phyloP scores from a whole-genome alignment of 345 rosid genomes.

The Atalantia buxifolia region DNA sequence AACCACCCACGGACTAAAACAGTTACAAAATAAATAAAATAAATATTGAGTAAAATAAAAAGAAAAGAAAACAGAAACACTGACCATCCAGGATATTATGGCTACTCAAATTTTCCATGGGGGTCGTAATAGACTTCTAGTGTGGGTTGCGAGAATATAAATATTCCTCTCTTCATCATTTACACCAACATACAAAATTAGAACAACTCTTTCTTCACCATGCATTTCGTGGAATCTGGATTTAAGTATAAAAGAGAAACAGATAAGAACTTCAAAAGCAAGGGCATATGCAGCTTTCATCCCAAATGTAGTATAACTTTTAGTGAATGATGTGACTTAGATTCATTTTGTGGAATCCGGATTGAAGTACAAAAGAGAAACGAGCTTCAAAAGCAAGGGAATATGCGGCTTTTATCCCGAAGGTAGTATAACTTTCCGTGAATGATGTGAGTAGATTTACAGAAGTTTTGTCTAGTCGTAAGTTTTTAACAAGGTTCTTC shows the following conservation, averaged over 20 bases:
- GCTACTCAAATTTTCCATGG: too few species aligned
- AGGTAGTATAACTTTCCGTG: neutral
- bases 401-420: neutral
- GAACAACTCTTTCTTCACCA: neutral
- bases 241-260: neutral
- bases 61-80: neutral
- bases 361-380: neutral
- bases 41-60: neutral
- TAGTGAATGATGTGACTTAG: neutral
- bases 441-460: neutral
- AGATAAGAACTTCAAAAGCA: neutral
- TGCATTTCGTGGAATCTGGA: neutral
- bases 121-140: too few species aligned
- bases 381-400: neutral
- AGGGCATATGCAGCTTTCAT: neutral
- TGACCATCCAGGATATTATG: neutral
- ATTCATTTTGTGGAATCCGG: neutral
- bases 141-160: too few species aligned
- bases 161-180: neutral
- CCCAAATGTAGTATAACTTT: neutral
- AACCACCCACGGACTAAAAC: too few species aligned
- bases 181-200: neutral
- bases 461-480: neutral
- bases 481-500: conserved; percentile 46
- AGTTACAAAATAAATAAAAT: neutral